phyloP scores from a whole-genome alignment of 495 filamentous ascomycete genomes.

The Apiosordaria backusii region DNA sequence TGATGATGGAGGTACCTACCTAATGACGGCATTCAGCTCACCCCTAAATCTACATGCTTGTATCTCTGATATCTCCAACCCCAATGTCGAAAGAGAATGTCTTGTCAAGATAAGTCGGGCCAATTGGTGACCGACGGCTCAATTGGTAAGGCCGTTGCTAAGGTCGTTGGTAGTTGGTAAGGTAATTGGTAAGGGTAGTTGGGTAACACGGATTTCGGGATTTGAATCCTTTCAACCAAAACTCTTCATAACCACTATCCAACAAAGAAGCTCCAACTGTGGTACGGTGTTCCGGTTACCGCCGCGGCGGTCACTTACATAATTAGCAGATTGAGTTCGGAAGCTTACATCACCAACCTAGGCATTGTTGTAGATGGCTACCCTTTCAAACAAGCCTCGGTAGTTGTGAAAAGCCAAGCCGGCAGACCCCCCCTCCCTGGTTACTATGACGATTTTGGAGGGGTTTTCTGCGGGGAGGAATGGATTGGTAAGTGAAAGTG shows the following conservation, averaged over 20 bases:
- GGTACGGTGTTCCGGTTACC: neutral
- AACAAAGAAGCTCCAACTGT: neutral
- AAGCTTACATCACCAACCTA: neutral
- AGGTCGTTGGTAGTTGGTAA: neutral
- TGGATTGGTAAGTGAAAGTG: neutral
- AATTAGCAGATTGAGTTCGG: neutral
- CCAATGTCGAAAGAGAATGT: neutral
- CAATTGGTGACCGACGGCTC: neutral
- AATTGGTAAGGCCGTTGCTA: neutral
- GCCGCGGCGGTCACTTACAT: neutral
- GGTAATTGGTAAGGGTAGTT: neutral
- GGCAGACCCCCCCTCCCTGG: neutral
- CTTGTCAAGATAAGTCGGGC: neutral
- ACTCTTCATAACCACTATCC: neutral
- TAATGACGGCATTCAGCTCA: neutral
- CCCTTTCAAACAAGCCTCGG: neutral
- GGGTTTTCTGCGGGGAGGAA: neutral
- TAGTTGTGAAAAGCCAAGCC: neutral
- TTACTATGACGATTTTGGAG: neutral
- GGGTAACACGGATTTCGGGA: neutral
- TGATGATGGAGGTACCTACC: neutral
- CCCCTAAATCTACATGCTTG: neutral
- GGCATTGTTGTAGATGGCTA: neutral
- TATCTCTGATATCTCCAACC: neutral
- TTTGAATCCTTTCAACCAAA: neutral